phyloP scores from a whole-genome alignment of 2,329 filamentous ascomycete species.

The Sordariomycetes sp. region DNA sequence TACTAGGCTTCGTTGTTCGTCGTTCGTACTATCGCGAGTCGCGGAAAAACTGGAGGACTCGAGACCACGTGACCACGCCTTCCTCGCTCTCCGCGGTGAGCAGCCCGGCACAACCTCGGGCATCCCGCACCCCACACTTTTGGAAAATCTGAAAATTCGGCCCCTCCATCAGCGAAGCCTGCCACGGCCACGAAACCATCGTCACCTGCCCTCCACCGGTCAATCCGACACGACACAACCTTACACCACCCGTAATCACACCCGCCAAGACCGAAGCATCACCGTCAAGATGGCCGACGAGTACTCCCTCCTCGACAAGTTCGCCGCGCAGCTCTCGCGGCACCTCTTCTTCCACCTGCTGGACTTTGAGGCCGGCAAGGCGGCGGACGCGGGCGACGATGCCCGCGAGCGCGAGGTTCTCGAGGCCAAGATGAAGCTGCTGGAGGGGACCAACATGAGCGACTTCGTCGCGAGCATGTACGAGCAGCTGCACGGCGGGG shows the following conservation, averaged over 20 bases:
- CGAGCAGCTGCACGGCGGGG: constrained; percentile 71
- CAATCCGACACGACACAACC: not conserved
- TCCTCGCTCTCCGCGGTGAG: not conserved
- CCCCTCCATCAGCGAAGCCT: constrained; percentile 1
- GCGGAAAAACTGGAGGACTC: not conserved
- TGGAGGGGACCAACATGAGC: constrained; percentile 97
- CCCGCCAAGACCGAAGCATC: not conserved
- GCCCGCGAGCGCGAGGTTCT: constrained; percentile 55
- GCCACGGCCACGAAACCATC: not conserved
- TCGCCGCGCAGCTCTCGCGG: constrained; percentile 85
- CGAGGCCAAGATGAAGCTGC: constrained; percentile 80
- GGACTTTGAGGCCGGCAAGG: constrained; percentile 75
- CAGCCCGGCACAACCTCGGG: not conserved
- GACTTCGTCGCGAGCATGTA: constrained; percentile 92
- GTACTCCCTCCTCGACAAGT: constrained; percentile 31
- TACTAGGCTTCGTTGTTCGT: not conserved
- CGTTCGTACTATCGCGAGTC: not conserved
- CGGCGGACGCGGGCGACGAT: constrained; percentile 57
- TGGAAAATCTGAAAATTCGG: constrained; percentile 3
- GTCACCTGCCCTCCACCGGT: not conserved
- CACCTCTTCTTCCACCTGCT: constrained; percentile 94
- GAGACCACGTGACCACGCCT: not conserved
- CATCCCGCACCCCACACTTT: not conserved
- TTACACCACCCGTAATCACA: not conserved
- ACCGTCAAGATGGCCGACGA: constrained; percentile 7